phyloP scores from a whole-genome alignment of 192 early-diverging fungal genomes.

The Piromyces finnis region DNA sequence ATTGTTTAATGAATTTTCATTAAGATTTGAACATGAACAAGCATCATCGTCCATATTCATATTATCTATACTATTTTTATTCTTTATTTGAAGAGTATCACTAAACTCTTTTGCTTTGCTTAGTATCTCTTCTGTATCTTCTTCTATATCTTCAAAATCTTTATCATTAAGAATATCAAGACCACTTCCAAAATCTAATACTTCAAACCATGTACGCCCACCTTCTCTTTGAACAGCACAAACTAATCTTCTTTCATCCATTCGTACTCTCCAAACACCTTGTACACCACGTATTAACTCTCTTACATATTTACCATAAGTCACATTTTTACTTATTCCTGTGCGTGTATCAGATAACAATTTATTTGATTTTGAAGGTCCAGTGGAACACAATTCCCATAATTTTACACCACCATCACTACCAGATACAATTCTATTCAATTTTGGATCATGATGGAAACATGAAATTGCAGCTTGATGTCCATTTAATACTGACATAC shows the following conservation, averaged over 20 bases:
- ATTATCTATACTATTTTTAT: not conserved
- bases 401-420: constrained; percentile 86
- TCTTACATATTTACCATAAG: constrained; percentile 53
- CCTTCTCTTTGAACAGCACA: constrained; percentile 18
- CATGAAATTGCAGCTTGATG: constrained; percentile 76
- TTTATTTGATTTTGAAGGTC: not conserved
- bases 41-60: not conserved
- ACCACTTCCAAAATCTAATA: constrained; percentile 57
- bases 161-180: constrained; percentile 32
- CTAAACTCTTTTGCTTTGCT: not conserved
- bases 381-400: constrained; percentile 63
- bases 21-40: not conserved
- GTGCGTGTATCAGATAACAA: not conserved
- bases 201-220: constrained; percentile 53
- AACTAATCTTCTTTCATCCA: constrained; percentile 65
- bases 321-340: not conserved
- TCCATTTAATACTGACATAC: not conserved
- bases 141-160: constrained; percentile 11
- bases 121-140: not conserved
- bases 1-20: not conserved
- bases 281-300: constrained; percentile 57
- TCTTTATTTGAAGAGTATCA: not conserved
- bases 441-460: constrained; percentile 82
- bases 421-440: constrained; percentile 79
- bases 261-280: constrained; percentile 87